Evolutionary conservation across 1,284 basidiomycete genomes (phyloP).

Genomic region (Athelia sp.): DNA sequence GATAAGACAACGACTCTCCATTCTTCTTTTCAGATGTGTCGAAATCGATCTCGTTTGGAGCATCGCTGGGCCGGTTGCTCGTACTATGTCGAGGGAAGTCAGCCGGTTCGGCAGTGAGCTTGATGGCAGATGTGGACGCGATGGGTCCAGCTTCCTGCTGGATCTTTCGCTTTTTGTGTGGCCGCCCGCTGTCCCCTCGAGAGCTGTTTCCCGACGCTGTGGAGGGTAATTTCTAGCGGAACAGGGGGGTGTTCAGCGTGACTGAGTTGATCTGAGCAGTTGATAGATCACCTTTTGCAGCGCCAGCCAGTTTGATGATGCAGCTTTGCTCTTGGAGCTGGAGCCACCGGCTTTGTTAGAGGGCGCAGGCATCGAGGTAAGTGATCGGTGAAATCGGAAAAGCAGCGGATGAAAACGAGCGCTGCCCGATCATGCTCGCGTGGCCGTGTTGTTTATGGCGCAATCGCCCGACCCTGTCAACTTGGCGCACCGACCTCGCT

Average conservation of each 20-base stretch:
- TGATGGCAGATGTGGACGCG: not conserved
- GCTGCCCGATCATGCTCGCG: not conserved
- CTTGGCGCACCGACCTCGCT: no score
- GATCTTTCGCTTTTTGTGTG: constrained; percentile 29
- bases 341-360: no score
- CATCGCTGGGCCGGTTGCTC: not conserved
- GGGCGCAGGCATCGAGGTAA: not conserved
- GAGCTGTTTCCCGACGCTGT: constrained; percentile 6
- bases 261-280: not conserved
- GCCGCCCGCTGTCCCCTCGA: constrained; percentile 1
- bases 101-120: not conserved
- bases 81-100: constrained; percentile 1
- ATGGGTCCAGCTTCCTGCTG: constrained; percentile 7
- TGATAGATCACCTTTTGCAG: constrained; percentile 36
- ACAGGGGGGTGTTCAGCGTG: constrained; percentile 5
- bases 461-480: no score
- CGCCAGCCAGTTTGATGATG: constrained; percentile 49
- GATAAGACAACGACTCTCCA: constrained; percentile 39
- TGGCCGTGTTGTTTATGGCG: no score
- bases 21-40: constrained; percentile 25
- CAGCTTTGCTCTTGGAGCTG: not conserved
- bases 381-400: constrained; percentile 2
- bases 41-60: constrained; percentile 14
- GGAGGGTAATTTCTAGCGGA: constrained; percentile 3
- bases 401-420: not conserved